Evolutionary conservation across 2,329 filamentous ascomycete species (phyloP), one percentile per base, ranked within the genome.

Genomic region (Diaporthe sp.): DNA sequence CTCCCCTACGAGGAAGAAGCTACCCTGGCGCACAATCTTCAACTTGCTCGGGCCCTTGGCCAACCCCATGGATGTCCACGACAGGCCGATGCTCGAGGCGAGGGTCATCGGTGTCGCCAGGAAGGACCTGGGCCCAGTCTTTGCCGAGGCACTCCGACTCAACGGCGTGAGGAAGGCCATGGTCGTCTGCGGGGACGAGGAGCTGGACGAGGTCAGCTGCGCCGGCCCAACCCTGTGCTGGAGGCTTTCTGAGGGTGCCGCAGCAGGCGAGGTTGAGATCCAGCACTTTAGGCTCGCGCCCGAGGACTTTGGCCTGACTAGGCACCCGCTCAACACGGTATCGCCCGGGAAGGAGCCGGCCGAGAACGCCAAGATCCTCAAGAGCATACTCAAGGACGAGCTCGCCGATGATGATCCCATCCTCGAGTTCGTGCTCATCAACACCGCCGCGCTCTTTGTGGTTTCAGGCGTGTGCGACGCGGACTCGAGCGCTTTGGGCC

Each of bases 21-120:
- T 99, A 31, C 96, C 96, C 75, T 96, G 97, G 89, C 92, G 97
- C 80, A 99, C 97, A 2, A 96, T 99, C 79, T 99, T 99, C 91
- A 99, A 99, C 85, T 91, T 99, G 22, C 90, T 99, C 68, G 97
- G 97, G 0, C 97, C 97, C 0, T 88, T 99, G 39, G 94, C 95
- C 61, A 98, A 98, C 84, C 97, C 97, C 0, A 90, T 98, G 25
- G 94, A 98, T 81, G 91, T 92, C 80, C 84, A 75, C 74, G 63
- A 72, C 49, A 37, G 75, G 25, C 75, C 81, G 7, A 87, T 91
- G 49, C 91, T 99, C 76, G 97, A 99, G 86, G 95, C 96, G 17
- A 92, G 97, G 42, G 91, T 99, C 75, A 91, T 99, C n/a, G 97
- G 97, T 77, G 96, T 99, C 39, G 96, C 96, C 22, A 92, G 97